Evolutionary conservation across 2,329 filamentous ascomycete genomes (phyloP).

Genomic region (Geosmithia morbida): DNA sequence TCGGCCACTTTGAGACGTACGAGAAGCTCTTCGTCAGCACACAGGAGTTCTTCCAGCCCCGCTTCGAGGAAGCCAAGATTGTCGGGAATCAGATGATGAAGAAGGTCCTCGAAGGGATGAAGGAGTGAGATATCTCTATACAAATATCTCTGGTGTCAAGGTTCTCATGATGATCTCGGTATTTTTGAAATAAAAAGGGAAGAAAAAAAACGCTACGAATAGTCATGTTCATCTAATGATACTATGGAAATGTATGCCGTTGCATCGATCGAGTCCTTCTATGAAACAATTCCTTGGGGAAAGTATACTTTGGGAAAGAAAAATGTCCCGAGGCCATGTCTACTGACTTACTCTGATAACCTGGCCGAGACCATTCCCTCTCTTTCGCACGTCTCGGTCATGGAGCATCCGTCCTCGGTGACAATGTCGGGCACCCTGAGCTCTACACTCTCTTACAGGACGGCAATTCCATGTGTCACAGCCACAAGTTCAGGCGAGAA

Average conservation of each 20-base stretch:
- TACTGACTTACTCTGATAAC: too few relatives aligned
- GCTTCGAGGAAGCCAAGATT: constrained; percentile 75
- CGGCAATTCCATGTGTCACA: constrained; percentile 35
- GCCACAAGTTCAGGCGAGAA: constrained; percentile 18
- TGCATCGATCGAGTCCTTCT: too few relatives aligned
- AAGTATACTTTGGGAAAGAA: too few relatives aligned
- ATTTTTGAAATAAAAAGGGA: too few relatives aligned
- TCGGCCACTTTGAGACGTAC: constrained; percentile 90
- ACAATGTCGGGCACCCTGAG: constrained; percentile 28
- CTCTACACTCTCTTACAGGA: constrained; percentile 41
- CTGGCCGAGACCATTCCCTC: too few relatives aligned
- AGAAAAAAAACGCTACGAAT: not conserved
- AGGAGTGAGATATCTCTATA: too few relatives aligned
- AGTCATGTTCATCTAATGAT: too few relatives aligned
- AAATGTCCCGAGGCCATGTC: too few relatives aligned
- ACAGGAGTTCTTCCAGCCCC: constrained; percentile 79
- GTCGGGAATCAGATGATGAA: constrained; percentile 96
- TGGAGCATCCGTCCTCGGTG: constrained; percentile 9
- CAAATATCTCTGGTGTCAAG: too few relatives aligned
- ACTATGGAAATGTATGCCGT: too few relatives aligned
- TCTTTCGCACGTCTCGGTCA: not conserved
- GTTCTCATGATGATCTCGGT: too few relatives aligned
- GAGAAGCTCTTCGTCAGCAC: constrained; percentile 81
- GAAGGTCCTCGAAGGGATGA: constrained; percentile 75
- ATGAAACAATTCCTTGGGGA: too few relatives aligned